These are phyloP conservation scores for Penicillium sclerotigenum DNA, from an alignment of 2,329 filamentous ascomycete species.

Conservation along the genomic window DNA sequence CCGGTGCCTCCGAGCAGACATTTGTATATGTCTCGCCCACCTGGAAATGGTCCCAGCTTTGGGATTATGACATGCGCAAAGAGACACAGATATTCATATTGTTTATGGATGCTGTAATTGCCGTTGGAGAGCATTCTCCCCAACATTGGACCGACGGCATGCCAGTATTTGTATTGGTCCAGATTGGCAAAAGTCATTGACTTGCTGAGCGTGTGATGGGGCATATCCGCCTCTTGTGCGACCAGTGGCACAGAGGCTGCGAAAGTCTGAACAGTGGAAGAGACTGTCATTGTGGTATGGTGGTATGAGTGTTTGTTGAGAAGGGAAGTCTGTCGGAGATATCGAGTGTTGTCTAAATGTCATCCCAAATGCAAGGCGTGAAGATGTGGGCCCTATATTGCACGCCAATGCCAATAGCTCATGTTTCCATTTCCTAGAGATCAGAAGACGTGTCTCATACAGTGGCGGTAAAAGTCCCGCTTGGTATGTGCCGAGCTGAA, in stretches of 20 bases:
- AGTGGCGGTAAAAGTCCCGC: background rate
- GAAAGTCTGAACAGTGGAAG: background rate
- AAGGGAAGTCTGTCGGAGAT: background rate
- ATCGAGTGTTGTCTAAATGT: background rate
- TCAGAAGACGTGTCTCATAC: background rate
- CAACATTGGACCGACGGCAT: slow-evolving; percentile 8
- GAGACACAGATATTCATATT: slow-evolving; percentile 10
- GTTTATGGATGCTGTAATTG: slow-evolving; percentile 9
- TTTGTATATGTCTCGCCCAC: background rate
- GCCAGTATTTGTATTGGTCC: slow-evolving; percentile 12
- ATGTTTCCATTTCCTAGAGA: background rate
- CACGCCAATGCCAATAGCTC: background rate
- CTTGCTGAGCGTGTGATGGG: slow-evolving; percentile 2
- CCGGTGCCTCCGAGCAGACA: slow-evolving; percentile 7
- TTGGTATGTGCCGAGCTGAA: background rate
- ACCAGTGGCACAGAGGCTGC: background rate
- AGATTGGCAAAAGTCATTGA: slow-evolving; percentile 5
- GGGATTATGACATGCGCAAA: slow-evolving; percentile 10
- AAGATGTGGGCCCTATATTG: background rate
- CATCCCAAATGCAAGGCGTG: background rate
- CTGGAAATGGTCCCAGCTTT: slow-evolving; percentile 7
- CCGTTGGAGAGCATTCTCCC: slow-evolving; percentile 6
- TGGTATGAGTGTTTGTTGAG: background rate
- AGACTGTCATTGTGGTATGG: background rate
- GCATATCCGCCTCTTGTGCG: background rate